Percentiles rank a stretch among this genome's conserved stretches.
Conservation (phyloP, 768 basidiomycete species). For the Piloderma croceum region DNA sequence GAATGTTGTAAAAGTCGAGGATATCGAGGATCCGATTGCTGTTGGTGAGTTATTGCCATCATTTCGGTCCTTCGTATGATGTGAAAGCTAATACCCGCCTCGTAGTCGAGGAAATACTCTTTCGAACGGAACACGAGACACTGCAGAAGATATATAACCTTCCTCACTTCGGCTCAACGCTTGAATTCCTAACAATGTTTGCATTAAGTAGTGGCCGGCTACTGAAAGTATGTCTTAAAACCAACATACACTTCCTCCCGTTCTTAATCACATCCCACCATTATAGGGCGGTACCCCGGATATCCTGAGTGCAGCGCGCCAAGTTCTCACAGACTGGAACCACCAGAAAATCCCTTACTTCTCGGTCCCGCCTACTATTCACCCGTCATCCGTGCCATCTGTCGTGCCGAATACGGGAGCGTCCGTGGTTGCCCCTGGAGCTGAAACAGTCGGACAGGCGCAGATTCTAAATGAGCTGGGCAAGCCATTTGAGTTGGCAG, state of each 20-base stretch:
- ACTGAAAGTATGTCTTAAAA: constrained; percentile 52
- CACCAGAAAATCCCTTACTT: constrained; percentile 91
- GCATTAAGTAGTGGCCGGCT: constrained; percentile 79
- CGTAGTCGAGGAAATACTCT: constrained; percentile 81
- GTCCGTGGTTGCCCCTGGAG: constrained; percentile 52
- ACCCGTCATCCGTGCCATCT: constrained; percentile 76
- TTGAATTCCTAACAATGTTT: constrained; percentile 88
- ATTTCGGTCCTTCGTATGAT: background rate
- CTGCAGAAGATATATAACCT: constrained; percentile 83
- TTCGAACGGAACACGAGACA: constrained; percentile 62
- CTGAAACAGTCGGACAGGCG: constrained; percentile 75
- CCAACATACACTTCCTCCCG: background rate
- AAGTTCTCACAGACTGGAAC: constrained; percentile 89
- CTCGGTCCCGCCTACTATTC: constrained; percentile 70
- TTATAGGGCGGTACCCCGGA: constrained; percentile 86
- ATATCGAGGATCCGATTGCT: constrained; percentile 83
- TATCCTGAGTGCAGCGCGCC: constrained; percentile 72
- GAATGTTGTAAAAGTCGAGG: constrained; percentile 88
- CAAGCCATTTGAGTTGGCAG: constrained; percentile 77
- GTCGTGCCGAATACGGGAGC: constrained; percentile 52
- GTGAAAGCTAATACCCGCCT: constrained; percentile 1
- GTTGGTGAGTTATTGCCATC: constrained; percentile 55
- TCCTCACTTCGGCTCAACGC: constrained; percentile 61
- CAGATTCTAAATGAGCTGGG: constrained; percentile 68
- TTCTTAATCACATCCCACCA: background rate